Evolutionary conservation across 805 yeast species (phyloP).

Genomic region (Komagataella mondaviorum): DNA sequence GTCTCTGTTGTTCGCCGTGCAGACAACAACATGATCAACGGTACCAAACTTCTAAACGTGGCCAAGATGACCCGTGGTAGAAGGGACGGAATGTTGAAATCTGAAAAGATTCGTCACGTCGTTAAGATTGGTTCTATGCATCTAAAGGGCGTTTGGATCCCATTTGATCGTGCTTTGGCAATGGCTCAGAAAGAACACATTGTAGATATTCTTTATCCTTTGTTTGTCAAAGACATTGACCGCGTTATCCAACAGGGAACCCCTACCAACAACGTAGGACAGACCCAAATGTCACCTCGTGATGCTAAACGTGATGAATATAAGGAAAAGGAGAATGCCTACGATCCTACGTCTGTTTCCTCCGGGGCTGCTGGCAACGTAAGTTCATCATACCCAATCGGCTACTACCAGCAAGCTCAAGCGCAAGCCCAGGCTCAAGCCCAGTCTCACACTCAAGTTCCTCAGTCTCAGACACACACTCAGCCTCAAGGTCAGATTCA

Average conservation of each 20-base stretch:
- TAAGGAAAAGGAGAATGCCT: not conserved
- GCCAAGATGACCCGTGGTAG: constrained; percentile 67
- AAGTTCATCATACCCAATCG: not conserved
- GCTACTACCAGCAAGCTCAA: not conserved
- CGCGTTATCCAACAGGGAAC: constrained; percentile 23
- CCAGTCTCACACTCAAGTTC: not conserved
- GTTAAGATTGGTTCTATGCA: constrained; percentile 70
- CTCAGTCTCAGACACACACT: not conserved
- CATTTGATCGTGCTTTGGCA: constrained; percentile 56
- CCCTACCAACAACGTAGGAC: constrained; percentile 10
- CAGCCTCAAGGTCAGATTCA: not conserved
- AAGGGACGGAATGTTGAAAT: constrained; percentile 55
- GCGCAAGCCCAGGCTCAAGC: not conserved
- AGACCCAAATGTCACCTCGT: not conserved
- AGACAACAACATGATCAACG: constrained; percentile 62
- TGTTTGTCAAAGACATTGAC: constrained; percentile 56
- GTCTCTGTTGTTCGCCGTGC: constrained; percentile 57
- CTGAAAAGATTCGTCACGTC: constrained; percentile 54
- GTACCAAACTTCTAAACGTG: constrained; percentile 54
- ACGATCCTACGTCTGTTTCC: not conserved
- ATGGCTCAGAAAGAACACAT: constrained; percentile 60
- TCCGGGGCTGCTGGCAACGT: not conserved
- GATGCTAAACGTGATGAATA: not conserved
- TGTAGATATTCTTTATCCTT: constrained; percentile 41
- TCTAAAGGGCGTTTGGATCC: constrained; percentile 66